Percentiles rank a stretch among this genome's conserved stretches.
Conservation (phyloP, 2,329 filamentous ascomycete species). For the Botrytis elliptica region DNA sequence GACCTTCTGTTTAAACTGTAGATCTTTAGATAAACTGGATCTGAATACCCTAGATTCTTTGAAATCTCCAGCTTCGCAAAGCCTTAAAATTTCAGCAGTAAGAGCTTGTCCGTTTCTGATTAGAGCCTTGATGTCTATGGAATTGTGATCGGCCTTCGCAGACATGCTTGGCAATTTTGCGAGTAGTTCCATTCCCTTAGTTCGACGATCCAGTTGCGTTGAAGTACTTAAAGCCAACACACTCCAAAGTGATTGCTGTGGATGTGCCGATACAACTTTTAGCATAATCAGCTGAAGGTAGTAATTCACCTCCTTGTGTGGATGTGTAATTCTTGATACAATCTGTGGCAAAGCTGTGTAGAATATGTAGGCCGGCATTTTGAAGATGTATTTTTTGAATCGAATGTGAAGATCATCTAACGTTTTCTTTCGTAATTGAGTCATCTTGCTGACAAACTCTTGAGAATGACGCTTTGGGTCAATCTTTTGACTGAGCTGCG, state of each 20-base stretch:
- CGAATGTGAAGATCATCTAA: conserved; percentile 70
- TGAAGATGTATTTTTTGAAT: conserved; percentile 73
- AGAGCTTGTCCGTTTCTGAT: conserved; percentile 79
- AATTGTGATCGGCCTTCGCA: conserved; percentile 52
- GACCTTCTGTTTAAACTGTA: conserved; percentile 80
- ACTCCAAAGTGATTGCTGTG: conserved; percentile 89
- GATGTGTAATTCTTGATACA: conserved; percentile 91
- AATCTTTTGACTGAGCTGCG: conserved; percentile 63
- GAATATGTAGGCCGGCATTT: conserved; percentile 73
- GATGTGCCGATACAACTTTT: conserved; percentile 83
- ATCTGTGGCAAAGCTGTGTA: conserved; percentile 87
- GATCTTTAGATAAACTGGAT: conserved; percentile 73
- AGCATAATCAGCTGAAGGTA: conserved; percentile 76
- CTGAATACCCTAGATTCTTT: conserved; percentile 63
- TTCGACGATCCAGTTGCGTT: conserved; percentile 66
- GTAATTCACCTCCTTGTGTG: conserved; percentile 73
- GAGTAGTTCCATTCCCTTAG: conserved; percentile 53
- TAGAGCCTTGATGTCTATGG: conserved; percentile 65
- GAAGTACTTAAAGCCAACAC: conserved; percentile 84
- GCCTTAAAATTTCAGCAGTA: conserved; percentile 74
- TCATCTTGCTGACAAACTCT: conserved; percentile 53
- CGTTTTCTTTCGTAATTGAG: conserved; percentile 59
- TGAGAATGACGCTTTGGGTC: conserved; percentile 48
- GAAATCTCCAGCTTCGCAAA: conserved; percentile 76
- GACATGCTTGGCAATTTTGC: conserved; percentile 46